phyloP scores from a whole-genome alignment of 2,329 filamentous ascomycete genomes.

The Aspergillus terreus region DNA sequence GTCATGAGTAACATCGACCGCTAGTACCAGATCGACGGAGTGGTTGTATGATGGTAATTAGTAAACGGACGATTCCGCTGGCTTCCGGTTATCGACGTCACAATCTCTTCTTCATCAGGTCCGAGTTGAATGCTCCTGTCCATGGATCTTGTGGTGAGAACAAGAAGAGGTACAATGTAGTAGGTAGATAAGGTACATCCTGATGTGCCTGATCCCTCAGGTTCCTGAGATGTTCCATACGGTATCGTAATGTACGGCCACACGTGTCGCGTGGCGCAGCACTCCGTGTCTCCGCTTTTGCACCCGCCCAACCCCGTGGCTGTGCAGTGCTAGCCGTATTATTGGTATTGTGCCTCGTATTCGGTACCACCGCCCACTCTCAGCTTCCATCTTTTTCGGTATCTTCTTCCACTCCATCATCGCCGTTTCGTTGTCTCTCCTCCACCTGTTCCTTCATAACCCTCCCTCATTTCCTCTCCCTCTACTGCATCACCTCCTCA shows the following conservation, averaged over 20 bases:
- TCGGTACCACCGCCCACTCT: background rate
- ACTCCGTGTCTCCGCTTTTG: background rate
- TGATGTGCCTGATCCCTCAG: background rate
- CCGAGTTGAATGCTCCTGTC: background rate
- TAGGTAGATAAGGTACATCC: background rate
- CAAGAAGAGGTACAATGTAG: background rate
- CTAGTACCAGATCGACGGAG: background rate
- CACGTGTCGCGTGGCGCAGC: background rate
- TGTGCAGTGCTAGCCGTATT: background rate
- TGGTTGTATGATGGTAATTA: background rate
- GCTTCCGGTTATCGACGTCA: background rate
- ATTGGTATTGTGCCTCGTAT: background rate
- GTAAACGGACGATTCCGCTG: background rate
- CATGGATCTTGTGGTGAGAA: background rate
- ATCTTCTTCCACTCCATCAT: background rate
- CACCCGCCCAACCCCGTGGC: background rate
- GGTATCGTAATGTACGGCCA: too few species aligned
- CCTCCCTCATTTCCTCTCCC: background rate
- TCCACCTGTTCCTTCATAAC: background rate
- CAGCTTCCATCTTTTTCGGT: background rate
- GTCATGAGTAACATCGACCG: background rate
- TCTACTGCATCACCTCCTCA: background rate
- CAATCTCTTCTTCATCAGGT: background rate
- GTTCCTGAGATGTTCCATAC: background rate
- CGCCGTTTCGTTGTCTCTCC: background rate